Evolutionary conservation across 148 eudicot species (phyloP).

Genomic region (Rhododendron kiyosumense): DNA sequence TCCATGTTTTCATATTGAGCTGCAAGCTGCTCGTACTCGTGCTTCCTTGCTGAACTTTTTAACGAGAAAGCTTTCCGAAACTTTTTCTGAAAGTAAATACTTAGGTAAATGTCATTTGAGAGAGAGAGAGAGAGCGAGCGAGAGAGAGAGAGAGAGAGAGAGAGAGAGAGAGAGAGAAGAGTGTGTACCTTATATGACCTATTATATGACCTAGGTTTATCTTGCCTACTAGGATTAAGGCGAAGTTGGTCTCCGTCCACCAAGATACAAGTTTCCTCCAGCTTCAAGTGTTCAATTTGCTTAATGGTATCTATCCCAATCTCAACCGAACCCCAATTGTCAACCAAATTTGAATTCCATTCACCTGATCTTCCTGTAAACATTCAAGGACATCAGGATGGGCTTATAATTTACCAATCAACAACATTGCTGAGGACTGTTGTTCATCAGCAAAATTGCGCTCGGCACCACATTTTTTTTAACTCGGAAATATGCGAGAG

Average conservation of each 20-base stretch:
- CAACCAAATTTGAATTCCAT: slow-evolving; percentile 17
- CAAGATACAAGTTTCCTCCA: slow-evolving; percentile 35
- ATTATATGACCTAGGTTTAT: slow-evolving; percentile 12
- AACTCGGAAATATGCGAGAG: not conserved
- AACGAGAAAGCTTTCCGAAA: slow-evolving; percentile 30
- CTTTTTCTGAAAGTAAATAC: slow-evolving; percentile 30
- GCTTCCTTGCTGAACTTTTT: slow-evolving; percentile 30
- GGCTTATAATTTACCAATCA: not conserved
- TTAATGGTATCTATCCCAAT: slow-evolving; percentile 12
- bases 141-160: not conserved
- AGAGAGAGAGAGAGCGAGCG: not conserved
- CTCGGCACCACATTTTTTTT: not conserved
- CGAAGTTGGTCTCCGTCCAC: slow-evolving; percentile 23
- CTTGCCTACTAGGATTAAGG: slow-evolving; percentile 6
- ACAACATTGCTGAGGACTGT: not conserved
- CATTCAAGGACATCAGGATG: not conserved
- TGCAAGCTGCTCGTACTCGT: slow-evolving; percentile 29
- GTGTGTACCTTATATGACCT: slow-evolving; percentile 42
- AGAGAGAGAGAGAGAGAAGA: slow-evolving; percentile 1
- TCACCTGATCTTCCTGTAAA: slow-evolving; percentile 21
- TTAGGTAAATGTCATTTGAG: not conserved
- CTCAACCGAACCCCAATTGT: slow-evolving; percentile 11
- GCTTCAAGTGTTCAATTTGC: slow-evolving; percentile 7
- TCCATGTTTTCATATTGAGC: slow-evolving; percentile 8
- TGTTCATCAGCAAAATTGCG: not conserved